These are phyloP conservation scores for Artemisia argyi DNA, from an alignment of 129 eudicot species.

Conservation along the genomic window DNA sequence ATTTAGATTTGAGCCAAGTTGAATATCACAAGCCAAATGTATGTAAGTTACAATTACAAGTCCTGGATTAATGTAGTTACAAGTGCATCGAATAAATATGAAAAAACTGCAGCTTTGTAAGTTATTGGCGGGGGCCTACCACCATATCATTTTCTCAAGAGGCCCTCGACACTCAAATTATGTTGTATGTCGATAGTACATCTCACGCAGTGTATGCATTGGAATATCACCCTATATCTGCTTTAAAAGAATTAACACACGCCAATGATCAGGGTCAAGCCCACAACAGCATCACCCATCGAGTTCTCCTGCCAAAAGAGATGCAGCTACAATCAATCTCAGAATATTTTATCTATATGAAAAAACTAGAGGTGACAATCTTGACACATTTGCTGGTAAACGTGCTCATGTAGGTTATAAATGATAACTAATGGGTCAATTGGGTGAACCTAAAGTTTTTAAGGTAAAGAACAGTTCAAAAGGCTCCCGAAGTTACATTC, in stretches of 20 bases:
- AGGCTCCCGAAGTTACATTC: not conserved
- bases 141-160: not conserved
- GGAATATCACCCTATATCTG: not conserved
- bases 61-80: not conserved
- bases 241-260: slow-evolving; percentile 6
- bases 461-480: not conserved
- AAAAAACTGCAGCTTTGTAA: slow-evolving; percentile 11
- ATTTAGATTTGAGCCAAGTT: no score
- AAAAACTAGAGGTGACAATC: not conserved
- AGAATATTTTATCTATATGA: not conserved
- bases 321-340: not conserved
- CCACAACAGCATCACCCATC: slow-evolving; percentile 15
- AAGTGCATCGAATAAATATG: not conserved
- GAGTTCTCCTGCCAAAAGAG: slow-evolving; percentile 56
- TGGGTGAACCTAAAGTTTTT: not conserved
- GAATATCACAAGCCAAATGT: no score
- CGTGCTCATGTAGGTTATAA: no score
- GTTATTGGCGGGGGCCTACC: slow-evolving; percentile 14
- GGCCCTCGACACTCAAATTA: slow-evolving; percentile 9
- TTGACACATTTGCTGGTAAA: no score
- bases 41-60: not conserved
- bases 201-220: not conserved
- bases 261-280: not conserved
- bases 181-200: slow-evolving; percentile 15
- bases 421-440: no score